Evolutionary conservation across 805 yeast species (phyloP), one percentile per base, ranked within the genome.

Genomic region (Pichia nakasei): DNA sequence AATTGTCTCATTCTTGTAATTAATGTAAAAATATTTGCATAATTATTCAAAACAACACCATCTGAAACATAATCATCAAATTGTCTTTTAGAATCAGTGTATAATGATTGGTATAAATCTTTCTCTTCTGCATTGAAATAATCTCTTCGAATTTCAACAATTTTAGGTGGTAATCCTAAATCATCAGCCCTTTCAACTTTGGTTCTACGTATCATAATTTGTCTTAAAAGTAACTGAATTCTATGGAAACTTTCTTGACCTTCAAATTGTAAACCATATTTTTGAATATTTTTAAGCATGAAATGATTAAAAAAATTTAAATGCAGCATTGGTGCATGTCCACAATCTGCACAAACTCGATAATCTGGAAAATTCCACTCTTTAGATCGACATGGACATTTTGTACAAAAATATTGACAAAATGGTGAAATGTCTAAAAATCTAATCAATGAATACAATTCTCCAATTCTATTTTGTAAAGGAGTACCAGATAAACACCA

Each of bases 401-500:
- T 82, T n/a, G 94, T 85, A 67, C 99, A 93, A 55, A 78, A 91
- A 64, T 93, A 93, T 44, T 79, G 73, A 50, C 91, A 82, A 61
- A 87, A 89, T 9, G 99, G 99, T 39, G 78, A 76, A 33, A 91
- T 70, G 51, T 82, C 77, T 65, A 93, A 64, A 57, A 87, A 93
- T 55, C 97, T 70, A 46, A 93, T 82, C 58, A 93, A 66, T 1
- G 97, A 89, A 62, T 93, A 93, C 70, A 93, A 75, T 66, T 93
- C 99, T 37, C 98, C 98, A 57, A 93, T 89, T 49, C 97, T 72
- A 60, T 93, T 93, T 57, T 93, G 99, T 50, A 93, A 68, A 1
- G 99, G 98, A 0, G 99, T 93, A 53, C 99, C 99, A 4, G 95
- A 78, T 26, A 93, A 62, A 63, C 99, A 93, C 84, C 96, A 85